phyloP scores from a whole-genome alignment of 2,329 filamentous ascomycete genomes.

The Ophiobolus disseminans region DNA sequence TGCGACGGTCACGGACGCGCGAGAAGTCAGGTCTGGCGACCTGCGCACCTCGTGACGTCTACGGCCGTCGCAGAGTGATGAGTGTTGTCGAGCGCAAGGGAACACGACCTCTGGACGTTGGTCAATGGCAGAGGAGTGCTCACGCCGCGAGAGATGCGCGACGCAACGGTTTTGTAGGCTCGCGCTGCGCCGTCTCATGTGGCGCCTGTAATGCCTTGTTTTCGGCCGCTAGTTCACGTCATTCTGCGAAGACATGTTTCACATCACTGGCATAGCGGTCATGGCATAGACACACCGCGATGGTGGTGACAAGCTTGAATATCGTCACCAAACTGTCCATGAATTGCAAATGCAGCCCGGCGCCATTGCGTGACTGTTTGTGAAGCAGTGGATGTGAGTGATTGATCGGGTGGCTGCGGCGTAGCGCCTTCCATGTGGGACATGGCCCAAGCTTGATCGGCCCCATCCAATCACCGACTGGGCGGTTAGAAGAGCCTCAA shows the following conservation, averaged over 20 bases:
- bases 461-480: slow-evolving; percentile 36
- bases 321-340: too few relatives aligned
- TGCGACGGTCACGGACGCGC: slow-evolving; percentile 30
- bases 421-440: slow-evolving; percentile 35
- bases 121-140: slow-evolving; percentile 47
- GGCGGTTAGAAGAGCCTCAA: slow-evolving; percentile 28
- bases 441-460: slow-evolving; percentile 9
- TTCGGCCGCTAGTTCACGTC: slow-evolving; percentile 35
- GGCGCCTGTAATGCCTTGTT: slow-evolving; percentile 43
- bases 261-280: background rate
- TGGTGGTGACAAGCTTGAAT: too few relatives aligned
- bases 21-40: slow-evolving; percentile 27
- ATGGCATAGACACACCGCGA: background rate
- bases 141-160: slow-evolving; percentile 33
- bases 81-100: slow-evolving; percentile 47
- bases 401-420: slow-evolving; percentile 33
- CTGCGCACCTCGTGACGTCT: slow-evolving; percentile 34
- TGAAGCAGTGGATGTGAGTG: background rate
- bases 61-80: slow-evolving; percentile 29
- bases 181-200: slow-evolving; percentile 20
- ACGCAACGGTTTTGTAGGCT: slow-evolving; percentile 42
- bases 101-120: slow-evolving; percentile 44
- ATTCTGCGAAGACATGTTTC: slow-evolving; percentile 8
- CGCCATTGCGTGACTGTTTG: background rate
- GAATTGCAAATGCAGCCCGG: too few relatives aligned